These are phyloP conservation scores for Aspergillus clavatus DNA, from an alignment of 2,329 filamentous ascomycete genomes.

Conservation along the genomic window DNA sequence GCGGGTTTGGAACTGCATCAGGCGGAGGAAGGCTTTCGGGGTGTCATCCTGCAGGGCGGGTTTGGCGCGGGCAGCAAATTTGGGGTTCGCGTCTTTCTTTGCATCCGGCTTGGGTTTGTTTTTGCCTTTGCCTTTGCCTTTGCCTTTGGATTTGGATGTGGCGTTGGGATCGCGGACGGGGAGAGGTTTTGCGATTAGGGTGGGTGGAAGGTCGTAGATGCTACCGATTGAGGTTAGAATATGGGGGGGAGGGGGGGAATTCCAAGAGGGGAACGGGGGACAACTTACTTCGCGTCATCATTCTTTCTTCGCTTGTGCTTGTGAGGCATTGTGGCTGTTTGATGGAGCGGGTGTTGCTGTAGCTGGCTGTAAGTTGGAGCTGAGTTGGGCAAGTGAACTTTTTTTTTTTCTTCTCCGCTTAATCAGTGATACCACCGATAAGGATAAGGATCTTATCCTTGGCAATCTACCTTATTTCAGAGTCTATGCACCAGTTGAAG, in stretches of 20 bases:
- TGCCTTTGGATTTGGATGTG: slow-evolving; percentile 34
- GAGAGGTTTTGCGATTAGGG: slow-evolving; percentile 55
- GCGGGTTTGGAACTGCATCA: slow-evolving; percentile 71
- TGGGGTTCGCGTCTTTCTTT: slow-evolving; percentile 41
- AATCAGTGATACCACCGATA: slow-evolving; percentile 5
- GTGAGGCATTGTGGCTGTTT: slow-evolving; percentile 63
- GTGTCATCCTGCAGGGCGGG: slow-evolving; percentile 63
- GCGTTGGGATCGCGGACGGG: slow-evolving; percentile 47
- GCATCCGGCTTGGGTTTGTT: no score
- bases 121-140: slow-evolving; percentile 31
- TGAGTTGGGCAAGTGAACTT: slow-evolving; percentile 3
- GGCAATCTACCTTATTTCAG: no score
- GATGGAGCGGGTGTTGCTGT: slow-evolving; percentile 4
- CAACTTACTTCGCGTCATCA: slow-evolving; percentile 19
- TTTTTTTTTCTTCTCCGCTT: slow-evolving; percentile 8
- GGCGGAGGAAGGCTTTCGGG: slow-evolving; percentile 76
- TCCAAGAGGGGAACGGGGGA: no score
- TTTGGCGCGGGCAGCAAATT: slow-evolving; percentile 20
- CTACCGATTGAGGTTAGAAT: slow-evolving; percentile 19
- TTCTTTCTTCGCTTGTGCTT: slow-evolving; percentile 68
- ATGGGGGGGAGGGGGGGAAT: no score
- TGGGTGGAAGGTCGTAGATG: slow-evolving; percentile 57
- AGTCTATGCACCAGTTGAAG: no score
- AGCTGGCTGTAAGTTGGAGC: slow-evolving; percentile 2
- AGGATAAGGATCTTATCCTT: no score